Percentiles rank a stretch among this genome's conserved stretches.
phyloP scores from a whole-genome alignment of 2,329 filamentous ascomycete genomes.

The Cladophialophora exuberans region DNA sequence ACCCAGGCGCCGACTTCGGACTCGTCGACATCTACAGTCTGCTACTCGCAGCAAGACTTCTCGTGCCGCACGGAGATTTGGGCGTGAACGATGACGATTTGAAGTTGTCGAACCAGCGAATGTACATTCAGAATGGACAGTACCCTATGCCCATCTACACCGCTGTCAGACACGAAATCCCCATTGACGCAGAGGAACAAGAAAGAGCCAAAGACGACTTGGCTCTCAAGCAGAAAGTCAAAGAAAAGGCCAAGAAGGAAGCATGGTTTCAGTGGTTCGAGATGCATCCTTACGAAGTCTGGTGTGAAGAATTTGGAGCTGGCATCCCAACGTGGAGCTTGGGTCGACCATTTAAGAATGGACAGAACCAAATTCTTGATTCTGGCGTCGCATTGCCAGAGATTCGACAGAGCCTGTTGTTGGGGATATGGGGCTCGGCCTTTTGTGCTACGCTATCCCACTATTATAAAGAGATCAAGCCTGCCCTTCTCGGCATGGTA shows the following conservation, averaged over 20 bases:
- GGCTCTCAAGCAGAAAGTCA: constrained; percentile 41
- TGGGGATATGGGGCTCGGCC: constrained; percentile 95
- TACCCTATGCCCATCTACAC: constrained; percentile 94
- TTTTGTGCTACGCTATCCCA: constrained; percentile 95
- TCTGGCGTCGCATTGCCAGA: constrained; percentile 78
- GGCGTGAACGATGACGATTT: constrained; percentile 77
- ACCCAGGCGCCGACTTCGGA: constrained; percentile 78
- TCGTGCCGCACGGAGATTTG: constrained; percentile 84
- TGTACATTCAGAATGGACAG: constrained; percentile 74
- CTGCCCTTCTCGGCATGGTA: constrained; percentile 72
- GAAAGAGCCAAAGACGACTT: constrained; percentile 38
- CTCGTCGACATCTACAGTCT: constrained; percentile 93
- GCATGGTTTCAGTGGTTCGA: constrained; percentile 99
- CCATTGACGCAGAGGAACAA: constrained; percentile 56
- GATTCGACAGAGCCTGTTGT: constrained; percentile 76
- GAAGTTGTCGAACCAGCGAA: constrained; percentile 85
- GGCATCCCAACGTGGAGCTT: constrained; percentile 95
- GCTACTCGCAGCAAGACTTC: constrained; percentile 77
- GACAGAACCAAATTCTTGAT: constrained; percentile 64
- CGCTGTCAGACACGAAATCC: constrained; percentile 93
- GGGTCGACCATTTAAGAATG: constrained; percentile 78
- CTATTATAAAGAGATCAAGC: constrained; percentile 93
- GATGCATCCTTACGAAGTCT: constrained; percentile 91
- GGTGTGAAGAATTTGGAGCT: constrained; percentile 87
- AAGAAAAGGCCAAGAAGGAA: constrained; percentile 60